phyloP scores from a whole-genome alignment of 2,329 filamentous ascomycete genomes.

The Xylaria sp. region DNA sequence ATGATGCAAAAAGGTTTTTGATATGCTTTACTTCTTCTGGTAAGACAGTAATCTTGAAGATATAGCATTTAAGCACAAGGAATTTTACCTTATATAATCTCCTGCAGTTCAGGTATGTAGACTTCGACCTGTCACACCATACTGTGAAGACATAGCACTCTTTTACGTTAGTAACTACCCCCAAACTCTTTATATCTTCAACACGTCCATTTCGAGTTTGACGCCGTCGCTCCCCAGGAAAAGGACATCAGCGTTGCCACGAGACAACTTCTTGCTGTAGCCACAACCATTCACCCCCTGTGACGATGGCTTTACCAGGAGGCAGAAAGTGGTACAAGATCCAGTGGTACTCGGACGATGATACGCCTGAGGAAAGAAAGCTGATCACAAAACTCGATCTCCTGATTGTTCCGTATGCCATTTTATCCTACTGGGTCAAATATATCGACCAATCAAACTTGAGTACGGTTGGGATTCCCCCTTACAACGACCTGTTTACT shows the following conservation, averaged over 20 bases:
- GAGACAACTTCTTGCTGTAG: neutral
- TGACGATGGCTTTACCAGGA: neutral
- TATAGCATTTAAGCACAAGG: too few species aligned
- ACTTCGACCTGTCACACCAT: too few species aligned
- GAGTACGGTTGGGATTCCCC: slow-evolving; percentile 41
- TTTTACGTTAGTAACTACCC: too few species aligned
- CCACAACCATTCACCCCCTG: neutral
- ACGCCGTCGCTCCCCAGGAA: neutral
- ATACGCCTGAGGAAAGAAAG: slow-evolving; percentile 52
- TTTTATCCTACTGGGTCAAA: slow-evolving; percentile 59
- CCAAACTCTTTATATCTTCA: too few species aligned
- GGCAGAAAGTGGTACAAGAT: slow-evolving; percentile 41
- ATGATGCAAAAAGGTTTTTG: neutral
- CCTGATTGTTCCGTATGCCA: slow-evolving; percentile 58
- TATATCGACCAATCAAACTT: slow-evolving; percentile 59
- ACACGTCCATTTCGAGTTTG: too few species aligned
- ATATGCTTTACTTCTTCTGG: neutral
- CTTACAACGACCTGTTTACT: neutral
- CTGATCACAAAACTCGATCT: slow-evolving; percentile 59
- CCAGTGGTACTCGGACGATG: slow-evolving; percentile 53
- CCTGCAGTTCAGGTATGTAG: too few species aligned
- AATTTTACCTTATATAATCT: neutral
- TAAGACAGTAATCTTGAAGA: neutral
- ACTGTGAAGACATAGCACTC: too few species aligned
- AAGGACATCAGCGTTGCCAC: neutral